phyloP scores from a whole-genome alignment of 441 rosid genomes.

The Adansonia rubrostipa region DNA sequence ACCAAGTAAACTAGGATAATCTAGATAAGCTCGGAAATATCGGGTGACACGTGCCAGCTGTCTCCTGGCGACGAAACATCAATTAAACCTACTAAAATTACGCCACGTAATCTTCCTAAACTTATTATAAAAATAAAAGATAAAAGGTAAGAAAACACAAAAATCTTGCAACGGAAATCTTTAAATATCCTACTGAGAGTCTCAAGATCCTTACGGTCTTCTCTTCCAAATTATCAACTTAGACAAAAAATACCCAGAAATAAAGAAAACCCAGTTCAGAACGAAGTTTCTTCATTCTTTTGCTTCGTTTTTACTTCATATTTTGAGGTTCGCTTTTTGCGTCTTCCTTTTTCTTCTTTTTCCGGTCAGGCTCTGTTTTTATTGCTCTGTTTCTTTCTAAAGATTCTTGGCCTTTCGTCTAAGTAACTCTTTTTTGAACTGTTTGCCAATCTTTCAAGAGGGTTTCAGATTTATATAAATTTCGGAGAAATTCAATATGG shows the following conservation, averaged over 20 bases:
- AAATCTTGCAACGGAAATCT: background rate
- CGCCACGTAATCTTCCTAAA: background rate
- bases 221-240: background rate
- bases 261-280: too few species aligned
- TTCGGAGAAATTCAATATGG: background rate
- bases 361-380: background rate
- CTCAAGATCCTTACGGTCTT: background rate
- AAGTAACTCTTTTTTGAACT: too few species aligned
- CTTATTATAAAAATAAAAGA: too few species aligned
- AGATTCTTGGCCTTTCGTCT: background rate
- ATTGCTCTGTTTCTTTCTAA: background rate
- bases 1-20: slow-evolving; percentile 17
- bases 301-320: background rate
- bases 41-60: slow-evolving; percentile 10
- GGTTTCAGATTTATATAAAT: background rate
- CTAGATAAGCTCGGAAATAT: background rate
- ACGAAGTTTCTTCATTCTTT: background rate
- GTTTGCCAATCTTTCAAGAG: too few species aligned
- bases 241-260: too few species aligned
- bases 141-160: background rate
- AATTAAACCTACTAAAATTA: background rate
- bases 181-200: background rate
- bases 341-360: background rate
- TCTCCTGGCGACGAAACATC: background rate
- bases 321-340: background rate